phyloP scores from a whole-genome alignment of 73 alveolate species.

The Paramecium pentaurelia region DNA sequence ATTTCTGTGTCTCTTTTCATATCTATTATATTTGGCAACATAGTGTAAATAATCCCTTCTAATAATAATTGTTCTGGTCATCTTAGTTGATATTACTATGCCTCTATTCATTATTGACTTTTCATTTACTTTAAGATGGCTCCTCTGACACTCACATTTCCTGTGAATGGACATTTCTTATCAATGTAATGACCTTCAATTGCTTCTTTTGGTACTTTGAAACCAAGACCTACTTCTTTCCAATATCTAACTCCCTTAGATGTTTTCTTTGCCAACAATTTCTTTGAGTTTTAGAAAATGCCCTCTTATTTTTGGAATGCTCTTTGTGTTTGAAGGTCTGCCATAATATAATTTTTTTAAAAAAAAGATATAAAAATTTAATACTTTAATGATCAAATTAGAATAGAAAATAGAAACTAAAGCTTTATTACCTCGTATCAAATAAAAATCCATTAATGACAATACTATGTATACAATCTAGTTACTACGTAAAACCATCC shows the following conservation, averaged over 20 bases:
- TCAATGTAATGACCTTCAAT: constrained; percentile 90
- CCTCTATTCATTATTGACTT: constrained; percentile 73
- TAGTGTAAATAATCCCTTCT: constrained; percentile 99
- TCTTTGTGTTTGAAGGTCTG: constrained; percentile 75
- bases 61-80: constrained; percentile 97
- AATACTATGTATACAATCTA: neutral
- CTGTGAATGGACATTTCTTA: constrained; percentile 99
- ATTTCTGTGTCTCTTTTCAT: constrained; percentile 96
- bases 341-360: constrained; percentile 21
- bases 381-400: neutral
- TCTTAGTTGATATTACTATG: constrained; percentile 94
- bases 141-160: constrained; percentile 92
- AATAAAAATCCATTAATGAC: neutral
- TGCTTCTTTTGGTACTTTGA: constrained; percentile 96
- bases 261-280: constrained; percentile 81
- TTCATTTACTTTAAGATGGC: constrained; percentile 76
- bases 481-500: neutral
- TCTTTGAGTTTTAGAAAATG: constrained; percentile 82
- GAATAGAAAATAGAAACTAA: neutral
- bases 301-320: constrained; percentile 89
- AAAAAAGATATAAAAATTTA: neutral
- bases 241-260: constrained; percentile 91
- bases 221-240: constrained; percentile 98
- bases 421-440: neutral
- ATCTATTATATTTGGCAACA: constrained; percentile 93